Percentiles rank a stretch among this genome's conserved stretches.
These are phyloP conservation scores for Xylaria digitata DNA, from an alignment of 2,329 filamentous ascomycete genomes.

Conservation along the genomic window DNA sequence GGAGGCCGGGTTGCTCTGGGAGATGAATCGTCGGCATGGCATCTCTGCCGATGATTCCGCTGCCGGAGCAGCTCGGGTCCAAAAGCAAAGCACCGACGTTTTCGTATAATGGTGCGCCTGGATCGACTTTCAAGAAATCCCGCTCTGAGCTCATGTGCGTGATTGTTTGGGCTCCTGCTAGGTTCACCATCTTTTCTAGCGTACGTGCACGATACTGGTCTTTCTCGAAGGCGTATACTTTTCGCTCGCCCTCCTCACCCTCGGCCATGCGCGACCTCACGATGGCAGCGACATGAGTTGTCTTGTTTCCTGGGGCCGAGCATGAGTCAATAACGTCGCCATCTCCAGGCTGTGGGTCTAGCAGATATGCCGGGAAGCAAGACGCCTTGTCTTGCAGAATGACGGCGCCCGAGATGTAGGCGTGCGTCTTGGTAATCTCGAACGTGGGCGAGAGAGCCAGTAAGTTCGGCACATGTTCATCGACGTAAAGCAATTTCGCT, in stretches of 20 bases:
- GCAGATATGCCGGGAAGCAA: constrained; percentile 91
- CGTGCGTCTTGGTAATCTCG: constrained; percentile 77
- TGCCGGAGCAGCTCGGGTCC: constrained; percentile 95
- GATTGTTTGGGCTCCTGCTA: constrained; percentile 75
- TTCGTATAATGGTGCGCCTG: constrained; percentile 68
- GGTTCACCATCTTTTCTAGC: constrained; percentile 83
- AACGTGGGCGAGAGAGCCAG: constrained; percentile 78
- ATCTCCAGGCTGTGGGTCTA: constrained; percentile 73
- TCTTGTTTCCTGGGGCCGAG: constrained; percentile 96
- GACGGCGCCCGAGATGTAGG: constrained; percentile 80
- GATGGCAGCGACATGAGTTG: constrained; percentile 88
- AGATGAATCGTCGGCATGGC: constrained; percentile 77
- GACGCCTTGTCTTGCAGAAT: constrained; percentile 98
- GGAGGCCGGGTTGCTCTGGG: constrained; percentile 51
- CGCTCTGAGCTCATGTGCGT: constrained; percentile 78
- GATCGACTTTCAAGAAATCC: constrained; percentile 85
- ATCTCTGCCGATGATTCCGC: constrained; percentile 91
- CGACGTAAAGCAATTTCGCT: constrained; percentile 72
- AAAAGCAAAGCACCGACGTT: constrained; percentile 85
- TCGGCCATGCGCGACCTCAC: constrained; percentile 60
- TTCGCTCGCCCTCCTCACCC: constrained; percentile 50
- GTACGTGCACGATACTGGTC: constrained; percentile 77
- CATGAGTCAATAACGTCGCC: constrained; percentile 92
- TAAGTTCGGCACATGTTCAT: constrained; percentile 84
- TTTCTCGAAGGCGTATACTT: constrained; percentile 83